These are phyloP conservation scores for Claviceps sp. DNA, from an alignment of 2,329 filamentous ascomycete genomes.

Conservation along the genomic window DNA sequence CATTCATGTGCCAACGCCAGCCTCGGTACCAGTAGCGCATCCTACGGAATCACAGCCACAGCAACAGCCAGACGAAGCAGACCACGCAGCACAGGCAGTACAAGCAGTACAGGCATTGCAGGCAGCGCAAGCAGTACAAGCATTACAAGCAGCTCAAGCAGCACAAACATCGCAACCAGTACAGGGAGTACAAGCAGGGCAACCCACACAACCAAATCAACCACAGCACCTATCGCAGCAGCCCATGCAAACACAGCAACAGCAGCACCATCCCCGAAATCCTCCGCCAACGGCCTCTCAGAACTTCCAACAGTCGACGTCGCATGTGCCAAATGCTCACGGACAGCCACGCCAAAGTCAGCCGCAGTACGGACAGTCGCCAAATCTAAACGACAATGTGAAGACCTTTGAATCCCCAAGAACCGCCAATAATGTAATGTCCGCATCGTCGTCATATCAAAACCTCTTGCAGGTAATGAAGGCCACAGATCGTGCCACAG, in stretches of 20 bases:
- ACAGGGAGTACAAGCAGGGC: background rate
- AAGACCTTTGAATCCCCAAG: background rate
- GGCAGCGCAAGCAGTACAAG: background rate
- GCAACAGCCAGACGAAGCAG: background rate
- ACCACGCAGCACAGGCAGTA: background rate
- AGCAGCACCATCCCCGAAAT: background rate
- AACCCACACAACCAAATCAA: background rate
- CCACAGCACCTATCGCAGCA: background rate
- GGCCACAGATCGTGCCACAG: constrained; percentile 28
- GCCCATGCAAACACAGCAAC: background rate
- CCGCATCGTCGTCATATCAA: background rate
- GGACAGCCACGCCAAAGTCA: background rate
- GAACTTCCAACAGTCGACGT: too few species aligned
- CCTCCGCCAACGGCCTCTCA: background rate
- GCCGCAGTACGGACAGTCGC: background rate
- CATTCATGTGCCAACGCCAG: background rate
- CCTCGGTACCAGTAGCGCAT: background rate
- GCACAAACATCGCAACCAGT: background rate
- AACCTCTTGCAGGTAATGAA: constrained; percentile 19
- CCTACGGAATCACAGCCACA: background rate
- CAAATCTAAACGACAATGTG: background rate
- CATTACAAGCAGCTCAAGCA: background rate
- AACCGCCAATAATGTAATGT: background rate
- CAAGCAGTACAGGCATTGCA: background rate
- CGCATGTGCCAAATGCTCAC: background rate